Percentiles rank a stretch among this genome's conserved stretches.
These are phyloP conservation scores for Phoenix roebelenii DNA, from an alignment of 176 grass and related monocot species.

Conservation along the genomic window DNA sequence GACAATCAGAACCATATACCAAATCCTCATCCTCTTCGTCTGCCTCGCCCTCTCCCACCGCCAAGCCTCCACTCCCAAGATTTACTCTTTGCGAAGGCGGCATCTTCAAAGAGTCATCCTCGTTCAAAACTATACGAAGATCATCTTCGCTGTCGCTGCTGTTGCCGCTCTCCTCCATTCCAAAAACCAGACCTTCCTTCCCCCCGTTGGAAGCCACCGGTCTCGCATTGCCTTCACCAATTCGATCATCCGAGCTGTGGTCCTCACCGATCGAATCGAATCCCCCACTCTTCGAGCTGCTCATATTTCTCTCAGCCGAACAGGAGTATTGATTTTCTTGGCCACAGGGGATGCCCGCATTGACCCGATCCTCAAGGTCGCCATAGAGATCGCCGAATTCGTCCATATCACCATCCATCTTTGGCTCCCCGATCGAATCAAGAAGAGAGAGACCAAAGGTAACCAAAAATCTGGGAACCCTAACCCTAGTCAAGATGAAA, in stretches of 20 bases:
- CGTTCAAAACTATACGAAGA: constrained; percentile 66
- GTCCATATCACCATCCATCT: constrained; percentile 1
- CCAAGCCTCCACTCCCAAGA: constrained; percentile 5
- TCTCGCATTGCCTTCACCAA: constrained; percentile 16
- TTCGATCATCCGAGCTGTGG: constrained; percentile 14
- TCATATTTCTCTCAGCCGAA: too few relatives aligned
- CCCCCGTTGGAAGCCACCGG: constrained; percentile 21
- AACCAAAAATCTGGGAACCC: too few relatives aligned
- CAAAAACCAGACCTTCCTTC: constrained; percentile 18
- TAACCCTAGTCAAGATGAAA: too few relatives aligned
- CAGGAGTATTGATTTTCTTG: too few relatives aligned
- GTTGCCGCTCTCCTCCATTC: constrained; percentile 27
- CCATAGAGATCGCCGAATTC: constrained; percentile 67
- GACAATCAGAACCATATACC: not conserved
- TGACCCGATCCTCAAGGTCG: constrained; percentile 57
- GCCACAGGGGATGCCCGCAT: constrained; percentile 9
- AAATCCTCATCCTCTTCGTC: constrained; percentile 20
- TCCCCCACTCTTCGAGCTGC: constrained; percentile 31
- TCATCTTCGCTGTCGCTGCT: constrained; percentile 62
- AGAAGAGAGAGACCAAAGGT: too few relatives aligned
- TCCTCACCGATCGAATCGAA: constrained; percentile 28
- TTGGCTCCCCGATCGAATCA: too few relatives aligned
- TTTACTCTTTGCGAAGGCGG: constrained; percentile 9
- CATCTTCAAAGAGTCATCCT: constrained; percentile 24
- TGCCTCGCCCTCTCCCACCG: constrained; percentile 14